Evolutionary conservation across 441 rosid genomes (phyloP), one percentile per base, ranked within the genome.

Genomic region (Syzygium syzygioides): DNA sequence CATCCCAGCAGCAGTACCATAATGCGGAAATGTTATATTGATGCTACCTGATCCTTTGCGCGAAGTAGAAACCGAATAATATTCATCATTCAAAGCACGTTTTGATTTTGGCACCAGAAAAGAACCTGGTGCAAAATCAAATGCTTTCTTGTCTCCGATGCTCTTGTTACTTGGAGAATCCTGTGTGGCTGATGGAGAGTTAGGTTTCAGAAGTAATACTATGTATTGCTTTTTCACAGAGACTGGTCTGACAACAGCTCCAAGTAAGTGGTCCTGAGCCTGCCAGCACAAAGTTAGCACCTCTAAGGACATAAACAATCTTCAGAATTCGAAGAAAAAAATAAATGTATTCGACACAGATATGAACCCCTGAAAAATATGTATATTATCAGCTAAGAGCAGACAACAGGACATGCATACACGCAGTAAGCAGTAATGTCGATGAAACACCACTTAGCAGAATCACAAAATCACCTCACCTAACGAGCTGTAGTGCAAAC

Each of bases 241-340:
- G 91, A 93, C 87, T 89, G 93, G 90, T 94, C 94, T 95, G 91
- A 98, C 91, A 84, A 97, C 93, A 84, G 95, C 98, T 91, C 99
- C 99, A 57, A 98, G 97, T 86, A 96, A 94, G 93, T 95, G 97
- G 90, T 96, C 99, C 91, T 94, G 95, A 60, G 88, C 96, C 98
- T 96, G 98, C 76, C 86, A 87, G 86, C 76, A 91, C 25, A 85
- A 90, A 55, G 79, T 87, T 86, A 89, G 86, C 89, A 88, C 25
- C 84, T 79, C 53, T 60, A 62, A 52, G 52, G 32, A 80, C 37
- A 66, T 45, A 68, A 79, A 79, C 13, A 55, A 41, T 45, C 25
- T 50, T 41, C 71, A 37, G 37, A 59, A 41, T 41, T 76, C 10
- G 14, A 76, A 76, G 84, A 41, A 3, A 10, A 26, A 76, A 41